Evolutionary conservation across 345 rosid genomes (phyloP), one percentile per base, ranked within the genome.

Genomic region (Eucalyptus marginata): DNA sequence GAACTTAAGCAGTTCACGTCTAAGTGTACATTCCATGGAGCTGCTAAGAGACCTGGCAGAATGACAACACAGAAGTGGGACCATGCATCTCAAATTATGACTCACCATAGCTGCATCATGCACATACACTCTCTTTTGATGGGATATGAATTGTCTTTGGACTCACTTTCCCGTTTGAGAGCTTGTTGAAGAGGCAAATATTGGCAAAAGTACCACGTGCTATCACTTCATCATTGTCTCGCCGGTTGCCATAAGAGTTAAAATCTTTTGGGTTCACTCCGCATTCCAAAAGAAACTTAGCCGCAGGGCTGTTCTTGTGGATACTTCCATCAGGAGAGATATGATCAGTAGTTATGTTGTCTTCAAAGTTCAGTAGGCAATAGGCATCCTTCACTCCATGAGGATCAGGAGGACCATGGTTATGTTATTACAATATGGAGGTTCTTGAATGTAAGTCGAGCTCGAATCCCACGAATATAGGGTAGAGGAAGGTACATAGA

Each of bases 261-360:
- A 96, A 96, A 89, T 96, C 94, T 56, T 92, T 92, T 49, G 24
- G 87, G 80, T 91, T 91, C 89, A 97, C 98, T 50, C 98, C 96
- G 17, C 92, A 94, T 25, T 96, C 96, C 90, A 95, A 90, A 58
- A 96, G 94, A 90, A 87, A 97, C 92, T 93, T 93, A 2, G 98
- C 98, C 86, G 98, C 97, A 6, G 98, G 96, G 91, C 98, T 96
- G 87, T 89, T 95, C 89, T 94, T 95, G 89, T 96, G 96, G 91
- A 97, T 97, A 71, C 95, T 95, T 46, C 98, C 99, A 3, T 98
- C 96, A 6, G 98, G 99, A 76, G 98, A 95, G 90, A 96, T 95
- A 90, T 95, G 99, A 89, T 97, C 98, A 14, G 98, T 96, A 29
- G 98, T 97, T 86, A 97, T 91, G 36, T 98, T 95, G 92, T 96